These are phyloP conservation scores for Trichoderma endophyticum DNA, from an alignment of 2,329 filamentous ascomycete species.

Conservation along the genomic window DNA sequence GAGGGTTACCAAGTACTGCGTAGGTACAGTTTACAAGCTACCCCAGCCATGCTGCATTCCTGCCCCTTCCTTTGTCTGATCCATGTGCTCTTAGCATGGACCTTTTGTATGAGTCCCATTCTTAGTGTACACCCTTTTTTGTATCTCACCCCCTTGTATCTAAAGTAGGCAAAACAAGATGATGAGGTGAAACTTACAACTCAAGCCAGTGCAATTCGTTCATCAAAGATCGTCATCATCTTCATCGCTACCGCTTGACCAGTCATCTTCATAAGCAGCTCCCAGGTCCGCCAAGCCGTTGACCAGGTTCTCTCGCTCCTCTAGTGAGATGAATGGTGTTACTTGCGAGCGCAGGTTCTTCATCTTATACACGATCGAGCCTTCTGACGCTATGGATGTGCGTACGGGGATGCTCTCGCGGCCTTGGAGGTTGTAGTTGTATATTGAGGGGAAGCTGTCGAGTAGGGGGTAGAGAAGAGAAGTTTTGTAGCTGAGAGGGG, in stretches of 20 bases:
- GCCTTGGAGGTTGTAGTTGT: conserved; percentile 43
- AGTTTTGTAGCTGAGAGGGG: conserved; percentile 41
- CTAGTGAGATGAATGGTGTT: conserved; percentile 60
- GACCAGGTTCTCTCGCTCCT: conserved; percentile 79
- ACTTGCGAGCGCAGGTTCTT: conserved; percentile 64
- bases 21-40: not conserved
- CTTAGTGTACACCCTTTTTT: not conserved
- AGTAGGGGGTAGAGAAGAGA: conserved; percentile 69
- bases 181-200: not conserved
- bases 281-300: conserved; percentile 79
- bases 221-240: conserved; percentile 55
- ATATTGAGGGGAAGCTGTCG: conserved; percentile 80
- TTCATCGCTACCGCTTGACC: conserved; percentile 72
- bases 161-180: not conserved
- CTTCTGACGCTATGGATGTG: conserved; percentile 69
- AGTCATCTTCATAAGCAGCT: conserved; percentile 86
- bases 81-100: not conserved
- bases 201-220: not conserved
- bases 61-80: not conserved
- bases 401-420: conserved; percentile 40
- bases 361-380: conserved; percentile 66
- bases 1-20: not conserved
- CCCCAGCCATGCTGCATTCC: not conserved
- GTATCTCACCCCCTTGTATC: not conserved
- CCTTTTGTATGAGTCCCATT: not conserved